A percentile compares a stretch with the other conserved stretches of the same genome.
phyloP scores from a whole-genome alignment of 148 eudicot genomes.

The Rheum nobile region DNA sequence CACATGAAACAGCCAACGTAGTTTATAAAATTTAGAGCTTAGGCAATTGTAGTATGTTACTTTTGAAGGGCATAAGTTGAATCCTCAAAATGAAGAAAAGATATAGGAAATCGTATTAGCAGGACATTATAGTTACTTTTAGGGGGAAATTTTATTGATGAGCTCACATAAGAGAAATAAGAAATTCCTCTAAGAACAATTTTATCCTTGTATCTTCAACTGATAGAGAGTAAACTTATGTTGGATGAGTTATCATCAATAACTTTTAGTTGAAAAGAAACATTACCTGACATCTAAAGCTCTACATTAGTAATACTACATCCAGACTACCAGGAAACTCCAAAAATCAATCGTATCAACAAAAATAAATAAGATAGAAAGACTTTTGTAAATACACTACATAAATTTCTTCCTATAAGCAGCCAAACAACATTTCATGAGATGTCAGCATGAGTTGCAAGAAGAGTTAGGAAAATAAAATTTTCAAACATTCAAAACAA shows the following conservation, averaged over 20 bases:
- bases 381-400: not conserved
- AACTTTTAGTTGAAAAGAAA: not conserved
- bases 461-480: not conserved
- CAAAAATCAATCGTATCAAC: not conserved
- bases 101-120: not conserved
- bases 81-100: not conserved
- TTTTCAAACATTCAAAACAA: constrained; percentile 59
- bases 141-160: too few relatives aligned
- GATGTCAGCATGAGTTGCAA: not conserved
- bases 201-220: too few relatives aligned
- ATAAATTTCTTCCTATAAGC: not conserved
- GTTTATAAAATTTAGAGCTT: not conserved
- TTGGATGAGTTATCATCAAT: not conserved
- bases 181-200: too few relatives aligned
- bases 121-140: not conserved
- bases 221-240: not conserved
- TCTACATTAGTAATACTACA: too few relatives aligned
- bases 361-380: not conserved
- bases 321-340: too few relatives aligned
- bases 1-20: not conserved
- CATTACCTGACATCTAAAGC: not conserved
- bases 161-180: too few relatives aligned
- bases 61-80: not conserved
- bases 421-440: not conserved
- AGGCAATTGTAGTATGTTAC: not conserved